Evolutionary conservation across 1,139 yeast species (phyloP).

Genomic region (Debaryomyces udenii): DNA sequence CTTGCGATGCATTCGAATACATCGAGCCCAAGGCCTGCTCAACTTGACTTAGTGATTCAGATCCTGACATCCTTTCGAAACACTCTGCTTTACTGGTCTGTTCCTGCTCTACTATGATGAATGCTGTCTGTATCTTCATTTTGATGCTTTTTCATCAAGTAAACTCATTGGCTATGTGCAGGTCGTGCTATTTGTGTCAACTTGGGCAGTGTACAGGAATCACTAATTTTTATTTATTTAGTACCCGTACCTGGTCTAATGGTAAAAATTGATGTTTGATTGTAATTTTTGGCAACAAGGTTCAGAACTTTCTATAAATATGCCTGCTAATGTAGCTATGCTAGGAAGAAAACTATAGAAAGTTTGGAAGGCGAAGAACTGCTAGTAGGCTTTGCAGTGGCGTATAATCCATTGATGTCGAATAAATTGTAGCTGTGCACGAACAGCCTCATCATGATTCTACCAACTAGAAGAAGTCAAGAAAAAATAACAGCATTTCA

Average conservation of each 20-base stretch:
- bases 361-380: too few relatives aligned
- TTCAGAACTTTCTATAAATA: too few relatives aligned
- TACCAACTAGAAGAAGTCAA: not conserved
- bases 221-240: not conserved
- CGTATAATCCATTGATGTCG: not conserved
- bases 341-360: too few relatives aligned
- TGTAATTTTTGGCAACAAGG: too few relatives aligned
- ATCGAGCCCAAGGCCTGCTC: slow-evolving; percentile 61
- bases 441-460: not conserved
- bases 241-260: too few relatives aligned
- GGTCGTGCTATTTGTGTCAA: slow-evolving; percentile 1
- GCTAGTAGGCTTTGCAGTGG: not conserved
- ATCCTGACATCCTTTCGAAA: slow-evolving; percentile 12
- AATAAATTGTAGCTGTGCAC: slow-evolving; percentile 2
- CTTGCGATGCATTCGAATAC: slow-evolving; percentile 56
- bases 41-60: slow-evolving; percentile 26
- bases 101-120: not conserved
- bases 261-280: too few relatives aligned
- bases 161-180: not conserved
- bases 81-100: slow-evolving; percentile 3
- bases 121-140: not conserved
- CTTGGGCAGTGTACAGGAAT: not conserved
- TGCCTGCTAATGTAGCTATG: too few relatives aligned
- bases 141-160: not conserved
- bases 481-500: too few relatives aligned